Evolutionary conservation across 2,329 filamentous ascomycete genomes (phyloP), one percentile per base, ranked within the genome.

Genomic region (Colletotrichum aenigma): DNA sequence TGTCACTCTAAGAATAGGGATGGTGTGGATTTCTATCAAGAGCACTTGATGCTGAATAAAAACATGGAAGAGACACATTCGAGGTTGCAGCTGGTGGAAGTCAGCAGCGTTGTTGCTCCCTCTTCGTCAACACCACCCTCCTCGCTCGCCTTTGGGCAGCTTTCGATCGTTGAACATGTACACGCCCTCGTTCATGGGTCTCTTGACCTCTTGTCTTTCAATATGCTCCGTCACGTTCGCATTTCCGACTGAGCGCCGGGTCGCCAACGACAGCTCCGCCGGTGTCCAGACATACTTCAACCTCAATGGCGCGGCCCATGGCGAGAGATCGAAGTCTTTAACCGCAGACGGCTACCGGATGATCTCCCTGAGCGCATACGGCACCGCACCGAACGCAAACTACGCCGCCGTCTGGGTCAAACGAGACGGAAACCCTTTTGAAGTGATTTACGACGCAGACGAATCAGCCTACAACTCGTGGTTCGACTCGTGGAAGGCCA

Each of bases 341-440:
- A 75, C 70, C 2, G 55, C 61, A 15, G 26, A 38, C 10, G 77
- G 77, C 52, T 78, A 77, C 60, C 73, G 73, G 4, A 65, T 75
- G 9, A 64, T 78, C 34, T 78, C 78, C 2, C 69, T 79, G 24
- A 79, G 77, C 72, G 65, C 74, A 6, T 76, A 77, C 60, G 77
- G 77, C 30, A 56, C 58, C 2, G 71, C 74, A 2, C 24, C 62
- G 4, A 18, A 43, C n/a, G 56, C 55, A 3, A 43, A 75, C 6
- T 78, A 78, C 24, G 64, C 76, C 26, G 75, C 76, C 7, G 58
- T 78, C 34, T 78, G 76, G 77, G 55, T 71, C 3, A 74, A 68
- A 34, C 62, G 74, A 4, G 26, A 55, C 1, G 65, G 69, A 4
- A 38, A 43, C 5, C 18, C 66, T 3, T 66, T 77, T 3, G 43